A percentile compares a stretch with the other conserved stretches of the same genome.
These are phyloP conservation scores for Vitis amurensis DNA, from an alignment of 164 flowering plant species.

Conservation along the genomic window DNA sequence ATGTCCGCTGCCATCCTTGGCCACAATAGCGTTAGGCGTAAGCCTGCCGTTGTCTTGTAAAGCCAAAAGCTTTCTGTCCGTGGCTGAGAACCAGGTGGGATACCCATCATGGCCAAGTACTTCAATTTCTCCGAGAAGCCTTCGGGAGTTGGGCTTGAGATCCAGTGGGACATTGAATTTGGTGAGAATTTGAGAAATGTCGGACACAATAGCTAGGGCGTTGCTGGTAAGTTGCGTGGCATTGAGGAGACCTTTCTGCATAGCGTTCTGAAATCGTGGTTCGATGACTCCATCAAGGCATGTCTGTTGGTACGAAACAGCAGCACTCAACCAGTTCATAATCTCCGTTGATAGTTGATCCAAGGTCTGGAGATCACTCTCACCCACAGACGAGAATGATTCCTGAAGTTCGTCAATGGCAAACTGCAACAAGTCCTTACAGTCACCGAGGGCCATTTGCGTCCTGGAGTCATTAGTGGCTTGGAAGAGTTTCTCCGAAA, in stretches of 20 bases:
- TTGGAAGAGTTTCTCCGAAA: neutral
- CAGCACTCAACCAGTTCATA: slow-evolving; percentile 45
- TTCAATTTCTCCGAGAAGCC: neutral
- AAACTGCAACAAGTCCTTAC: slow-evolving; percentile 29
- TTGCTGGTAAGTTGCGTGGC: slow-evolving; percentile 37
- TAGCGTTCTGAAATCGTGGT: neutral
- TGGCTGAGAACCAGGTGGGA: slow-evolving; percentile 39
- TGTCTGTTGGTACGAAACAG: slow-evolving; percentile 45
- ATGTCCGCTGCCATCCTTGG: slow-evolving; percentile 61
- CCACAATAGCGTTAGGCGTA: slow-evolving; percentile 52
- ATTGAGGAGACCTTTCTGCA: slow-evolving; percentile 16
- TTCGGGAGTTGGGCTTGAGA: neutral
- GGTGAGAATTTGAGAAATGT: slow-evolving; percentile 12
- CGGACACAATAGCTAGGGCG: slow-evolving; percentile 27
- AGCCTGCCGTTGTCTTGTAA: neutral
- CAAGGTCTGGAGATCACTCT: slow-evolving; percentile 9
- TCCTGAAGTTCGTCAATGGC: slow-evolving; percentile 33
- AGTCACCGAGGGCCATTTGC: slow-evolving; percentile 29
- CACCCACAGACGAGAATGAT: slow-evolving; percentile 14
- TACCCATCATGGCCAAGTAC: slow-evolving; percentile 13
- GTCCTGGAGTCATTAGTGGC: neutral
- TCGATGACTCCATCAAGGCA: slow-evolving; percentile 47
- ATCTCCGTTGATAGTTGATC: slow-evolving; percentile 27
- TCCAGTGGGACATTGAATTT: slow-evolving; percentile 12
- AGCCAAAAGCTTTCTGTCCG: slow-evolving; percentile 38